Base-by-base conservation (phyloP, 768 basidiomycete genomes). In the Mycena galopus region DNA sequence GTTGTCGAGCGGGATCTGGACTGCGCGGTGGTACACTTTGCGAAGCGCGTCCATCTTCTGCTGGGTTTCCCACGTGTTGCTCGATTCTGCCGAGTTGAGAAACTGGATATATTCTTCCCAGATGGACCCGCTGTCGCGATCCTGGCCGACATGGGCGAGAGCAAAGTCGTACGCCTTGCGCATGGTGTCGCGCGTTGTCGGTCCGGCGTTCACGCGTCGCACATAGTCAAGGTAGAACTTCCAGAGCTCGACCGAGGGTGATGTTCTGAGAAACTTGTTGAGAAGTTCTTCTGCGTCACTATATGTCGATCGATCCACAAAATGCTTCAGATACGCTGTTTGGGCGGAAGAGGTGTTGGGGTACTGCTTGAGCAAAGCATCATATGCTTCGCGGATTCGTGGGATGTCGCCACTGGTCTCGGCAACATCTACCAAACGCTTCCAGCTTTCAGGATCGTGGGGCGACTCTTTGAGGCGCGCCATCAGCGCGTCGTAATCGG, bases 51-150 rank as follows among this genome's bases (percentile, higher is more conserved):
- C 97, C 93, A 96, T 96, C 80, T 96, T 96, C 79, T 97, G 95
- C 77, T 96, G 95, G 74, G 94, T 92, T 80, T 99, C 97, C 96
- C 97, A 98, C 23, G 96, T 95, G 29, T 93, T 94, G 16, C 88
- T 89, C 0, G 93, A 87, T 91, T 94, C 93, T 50, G 91, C 93
- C 19, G 91, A 88, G 74, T 90, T 91, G 61, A 99, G 81, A 80
- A 98, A 98, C 70, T 93, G 90, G 78, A 99, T 94, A 78, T 97
- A 99, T 77, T 99, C 97, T 68, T 85, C 88, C 97, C 97, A 99
- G 42, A 99, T 95, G 65, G 93, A 91, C 11, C 94, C 95, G 65
- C 94, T 93, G 72, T 97, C 95, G 77, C 95, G 93, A 82, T 99
- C 97, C 79, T 94, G 92, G 21, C 96, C 96, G 56, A 98, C 91